Conservation (phyloP, 257 asterid species). For the Solanum clarkiae region DNA sequence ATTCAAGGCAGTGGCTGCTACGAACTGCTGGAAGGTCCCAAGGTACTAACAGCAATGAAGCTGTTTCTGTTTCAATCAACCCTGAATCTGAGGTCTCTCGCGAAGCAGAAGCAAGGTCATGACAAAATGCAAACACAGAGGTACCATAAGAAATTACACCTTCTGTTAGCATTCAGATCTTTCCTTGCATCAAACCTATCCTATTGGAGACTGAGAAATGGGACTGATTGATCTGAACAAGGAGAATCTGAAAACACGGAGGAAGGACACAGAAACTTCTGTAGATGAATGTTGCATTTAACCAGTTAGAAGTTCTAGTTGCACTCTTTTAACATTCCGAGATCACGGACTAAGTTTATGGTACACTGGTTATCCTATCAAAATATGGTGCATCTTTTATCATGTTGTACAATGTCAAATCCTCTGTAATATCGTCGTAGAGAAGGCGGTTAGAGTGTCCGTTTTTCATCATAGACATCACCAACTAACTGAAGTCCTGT, state of each 20-base stretch:
- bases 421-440: not conserved
- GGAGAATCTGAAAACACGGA: not conserved
- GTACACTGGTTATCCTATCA: not conserved
- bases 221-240: not conserved
- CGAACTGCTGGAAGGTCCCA: slow-evolving; percentile 23
- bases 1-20: slow-evolving; percentile 40
- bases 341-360: not conserved
- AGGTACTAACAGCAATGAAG: not conserved
- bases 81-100: slow-evolving; percentile 21
- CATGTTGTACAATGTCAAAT: not conserved
- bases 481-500: not conserved
- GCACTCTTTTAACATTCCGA: not conserved
- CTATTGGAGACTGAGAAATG: not conserved
- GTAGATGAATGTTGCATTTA: not conserved
- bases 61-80: slow-evolving; percentile 25
- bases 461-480: not conserved
- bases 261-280: not conserved
- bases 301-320: not conserved
- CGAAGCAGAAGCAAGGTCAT: slow-evolving; percentile 28
- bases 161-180: not conserved
- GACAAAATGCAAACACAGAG: not conserved
- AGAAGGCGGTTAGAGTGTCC: not conserved
- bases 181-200: not conserved
- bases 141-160: not conserved
- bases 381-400: not conserved